Evolutionary conservation across 805 yeast species (phyloP).

Genomic region (Candida awuae): DNA sequence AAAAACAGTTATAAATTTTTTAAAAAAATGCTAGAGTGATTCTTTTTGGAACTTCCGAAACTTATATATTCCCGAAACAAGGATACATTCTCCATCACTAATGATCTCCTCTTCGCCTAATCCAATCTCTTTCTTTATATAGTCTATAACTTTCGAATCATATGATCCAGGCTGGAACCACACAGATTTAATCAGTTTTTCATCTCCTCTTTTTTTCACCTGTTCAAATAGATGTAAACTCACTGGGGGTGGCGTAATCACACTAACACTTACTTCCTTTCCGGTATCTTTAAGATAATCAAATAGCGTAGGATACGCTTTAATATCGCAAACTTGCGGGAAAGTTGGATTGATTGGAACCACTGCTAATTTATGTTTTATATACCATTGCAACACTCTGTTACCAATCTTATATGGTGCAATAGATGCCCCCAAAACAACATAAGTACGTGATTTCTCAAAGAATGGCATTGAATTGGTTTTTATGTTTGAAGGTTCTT

Average conservation of each 20-base stretch:
- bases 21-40: constrained; percentile 29
- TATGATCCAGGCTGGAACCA: constrained; percentile 87
- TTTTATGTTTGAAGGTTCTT: too few species aligned
- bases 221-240: constrained; percentile 40
- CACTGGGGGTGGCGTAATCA: constrained; percentile 68
- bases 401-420: constrained; percentile 60
- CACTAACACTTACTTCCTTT: constrained; percentile 34
- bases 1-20: constrained; percentile 31
- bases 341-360: constrained; percentile 64
- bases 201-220: constrained; percentile 23
- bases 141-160: constrained; percentile 41
- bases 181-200: constrained; percentile 39
- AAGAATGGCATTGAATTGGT: constrained; percentile 14
- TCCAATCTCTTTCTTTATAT: constrained; percentile 25
- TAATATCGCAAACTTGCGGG: constrained; percentile 30
- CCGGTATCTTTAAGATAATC: constrained; percentile 6
- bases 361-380: constrained; percentile 46
- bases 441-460: constrained; percentile 9
- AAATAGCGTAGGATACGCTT: constrained; percentile 12
- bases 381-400: constrained; percentile 64
- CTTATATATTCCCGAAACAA: constrained; percentile 45
- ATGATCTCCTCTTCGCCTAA: constrained; percentile 23
- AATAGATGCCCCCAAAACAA: constrained; percentile 64
- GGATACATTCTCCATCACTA: constrained; percentile 56
- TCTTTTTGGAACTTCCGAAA: background rate